Conservation (phyloP, 768 basidiomycete species). For the Russula brevipes region DNA sequence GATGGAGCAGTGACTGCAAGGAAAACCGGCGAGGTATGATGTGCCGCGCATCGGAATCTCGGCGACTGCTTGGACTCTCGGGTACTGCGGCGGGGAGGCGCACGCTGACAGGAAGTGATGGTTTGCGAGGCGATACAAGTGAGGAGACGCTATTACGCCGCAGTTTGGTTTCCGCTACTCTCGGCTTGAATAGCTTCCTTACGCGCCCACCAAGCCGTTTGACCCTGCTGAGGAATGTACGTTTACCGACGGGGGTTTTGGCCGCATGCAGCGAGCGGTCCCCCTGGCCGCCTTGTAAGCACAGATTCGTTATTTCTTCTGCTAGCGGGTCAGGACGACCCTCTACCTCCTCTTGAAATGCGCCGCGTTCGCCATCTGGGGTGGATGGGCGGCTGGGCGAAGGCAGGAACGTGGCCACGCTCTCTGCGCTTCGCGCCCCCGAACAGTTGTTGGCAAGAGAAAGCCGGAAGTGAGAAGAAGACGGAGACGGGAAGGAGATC, state of each 20-base stretch:
- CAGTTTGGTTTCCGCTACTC: constrained; percentile 7
- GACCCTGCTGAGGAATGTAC: constrained; percentile 18
- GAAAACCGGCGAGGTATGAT: constrained; percentile 18
- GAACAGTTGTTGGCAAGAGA: constrained; percentile 14
- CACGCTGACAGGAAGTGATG: constrained; percentile 8
- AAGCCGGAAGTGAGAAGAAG: constrained; percentile 20
- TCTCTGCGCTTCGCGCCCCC: constrained; percentile 8
- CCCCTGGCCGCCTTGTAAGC: neutral
- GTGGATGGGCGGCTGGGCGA: constrained; percentile 1
- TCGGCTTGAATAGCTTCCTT: constrained; percentile 20
- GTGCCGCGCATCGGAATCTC: neutral
- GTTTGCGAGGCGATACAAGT: constrained; percentile 4
- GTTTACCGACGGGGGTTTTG: constrained; percentile 8
- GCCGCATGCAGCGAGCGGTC: neutral
- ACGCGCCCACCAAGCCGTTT: constrained; percentile 23
- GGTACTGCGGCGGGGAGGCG: constrained; percentile 6
- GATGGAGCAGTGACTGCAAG: constrained; percentile 19
- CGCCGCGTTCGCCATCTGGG: neutral
- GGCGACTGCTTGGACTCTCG: constrained; percentile 11
- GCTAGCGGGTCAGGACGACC: neutral
- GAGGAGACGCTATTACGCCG: constrained; percentile 10
- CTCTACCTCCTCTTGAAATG: neutral
- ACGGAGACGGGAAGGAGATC: constrained; percentile 19
- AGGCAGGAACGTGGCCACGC: constrained; percentile 9
- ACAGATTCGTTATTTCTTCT: neutral